Evolutionary conservation across 2,329 filamentous ascomycete species (phyloP).

Genomic region (Dactylella cylindrospora): DNA sequence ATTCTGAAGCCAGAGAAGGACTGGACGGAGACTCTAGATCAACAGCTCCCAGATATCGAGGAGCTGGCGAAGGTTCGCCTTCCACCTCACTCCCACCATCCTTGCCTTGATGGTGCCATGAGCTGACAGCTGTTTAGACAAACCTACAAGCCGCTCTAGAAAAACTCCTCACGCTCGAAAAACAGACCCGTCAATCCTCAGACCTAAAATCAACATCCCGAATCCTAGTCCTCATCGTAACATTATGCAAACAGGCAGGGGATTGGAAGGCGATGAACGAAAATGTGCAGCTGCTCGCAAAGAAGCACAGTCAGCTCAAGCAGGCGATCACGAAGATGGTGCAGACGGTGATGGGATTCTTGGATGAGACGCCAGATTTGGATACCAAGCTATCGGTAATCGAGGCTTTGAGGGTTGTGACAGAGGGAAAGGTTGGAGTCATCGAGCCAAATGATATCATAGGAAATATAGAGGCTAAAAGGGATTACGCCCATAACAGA

Average conservation of each 20-base stretch:
- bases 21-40: conserved; percentile 94
- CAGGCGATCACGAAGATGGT: conserved; percentile 99
- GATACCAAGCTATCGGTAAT: conserved; percentile 92
- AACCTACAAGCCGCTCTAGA: conserved; percentile 87
- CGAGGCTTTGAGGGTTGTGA: conserved; percentile 91
- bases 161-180: conserved; percentile 88
- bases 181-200: conserved; percentile 96
- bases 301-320: conserved; percentile 99
- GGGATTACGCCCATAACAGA: conserved; percentile 57
- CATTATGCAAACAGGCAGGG: conserved; percentile 85
- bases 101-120: background rate
- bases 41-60: conserved; percentile 86
- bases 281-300: conserved; percentile 90
- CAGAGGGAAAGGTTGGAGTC: conserved; percentile 78
- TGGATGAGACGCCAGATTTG: conserved; percentile 78
- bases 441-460: conserved; percentile 24
- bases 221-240: conserved; percentile 82
- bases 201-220: conserved; percentile 94
- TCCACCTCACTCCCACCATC: conserved; percentile 49
- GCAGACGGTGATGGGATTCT: conserved; percentile 88
- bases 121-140: conserved; percentile 56
- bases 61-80: conserved; percentile 74
- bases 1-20: conserved; percentile 73
- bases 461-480: background rate
- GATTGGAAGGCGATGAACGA: conserved; percentile 97